phyloP scores from a whole-genome alignment of 768 basidiomycete species.

The Clathrus columnatus region DNA sequence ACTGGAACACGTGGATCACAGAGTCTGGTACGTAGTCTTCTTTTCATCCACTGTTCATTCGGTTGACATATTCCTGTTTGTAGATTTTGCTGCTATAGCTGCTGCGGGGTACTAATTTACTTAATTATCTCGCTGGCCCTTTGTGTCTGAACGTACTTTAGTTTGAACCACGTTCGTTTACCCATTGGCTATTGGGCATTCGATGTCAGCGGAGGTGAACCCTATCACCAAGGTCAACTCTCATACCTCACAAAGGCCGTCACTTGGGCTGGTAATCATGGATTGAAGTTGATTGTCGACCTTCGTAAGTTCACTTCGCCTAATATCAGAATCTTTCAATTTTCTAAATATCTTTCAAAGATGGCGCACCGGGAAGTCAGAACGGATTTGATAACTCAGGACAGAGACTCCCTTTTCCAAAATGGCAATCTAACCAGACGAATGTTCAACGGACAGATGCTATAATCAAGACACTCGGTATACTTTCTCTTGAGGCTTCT shows the following conservation, averaged over 20 bases:
- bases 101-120: constrained; percentile 51
- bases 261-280: constrained; percentile 57
- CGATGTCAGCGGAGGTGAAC: constrained; percentile 69
- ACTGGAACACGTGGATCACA: constrained; percentile 77
- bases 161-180: constrained; percentile 73
- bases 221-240: constrained; percentile 69
- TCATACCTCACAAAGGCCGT: constrained; percentile 63
- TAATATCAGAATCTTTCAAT: not conserved
- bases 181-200: constrained; percentile 91
- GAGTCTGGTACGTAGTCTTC: constrained; percentile 31
- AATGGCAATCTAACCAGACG: constrained; percentile 58
- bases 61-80: not conserved
- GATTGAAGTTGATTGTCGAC: constrained; percentile 77
- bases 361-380: constrained; percentile 72
- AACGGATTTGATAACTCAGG: constrained; percentile 84
- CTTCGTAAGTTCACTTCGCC: constrained; percentile 37
- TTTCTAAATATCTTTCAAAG: not conserved
- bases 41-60: too few species aligned
- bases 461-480: constrained; percentile 41
- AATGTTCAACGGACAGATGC: constrained; percentile 64
- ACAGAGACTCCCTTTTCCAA: constrained; percentile 49
- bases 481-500: not conserved
- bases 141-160: constrained; percentile 21
- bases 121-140: constrained; percentile 7
- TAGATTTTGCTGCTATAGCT: constrained; percentile 66